phyloP scores from a whole-genome alignment of 495 filamentous ascomycete species.

The Penicillium argentinense region DNA sequence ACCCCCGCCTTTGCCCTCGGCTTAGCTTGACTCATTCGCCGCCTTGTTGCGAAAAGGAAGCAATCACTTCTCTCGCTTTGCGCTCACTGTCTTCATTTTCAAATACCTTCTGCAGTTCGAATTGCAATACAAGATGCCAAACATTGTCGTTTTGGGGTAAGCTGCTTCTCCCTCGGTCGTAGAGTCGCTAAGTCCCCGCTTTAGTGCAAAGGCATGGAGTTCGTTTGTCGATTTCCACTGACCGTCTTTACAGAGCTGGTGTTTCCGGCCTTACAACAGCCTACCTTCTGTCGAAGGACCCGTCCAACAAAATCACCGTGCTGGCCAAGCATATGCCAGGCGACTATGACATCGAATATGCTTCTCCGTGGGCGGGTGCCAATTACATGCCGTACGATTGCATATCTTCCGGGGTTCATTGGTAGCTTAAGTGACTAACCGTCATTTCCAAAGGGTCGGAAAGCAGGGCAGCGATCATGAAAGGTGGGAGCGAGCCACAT shows the following conservation, averaged over 20 bases:
- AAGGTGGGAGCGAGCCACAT: constrained; percentile 65
- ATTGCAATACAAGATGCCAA: constrained; percentile 36
- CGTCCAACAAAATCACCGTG: constrained; percentile 71
- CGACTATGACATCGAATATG: constrained; percentile 96
- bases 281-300: constrained; percentile 71
- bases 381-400: constrained; percentile 80
- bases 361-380: constrained; percentile 92
- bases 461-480: constrained; percentile 50
- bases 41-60: too few species aligned
- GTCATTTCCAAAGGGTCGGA: constrained; percentile 45
- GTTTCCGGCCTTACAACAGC: constrained; percentile 93
- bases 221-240: constrained; percentile 5
- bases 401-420: not conserved
- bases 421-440: too few species aligned
- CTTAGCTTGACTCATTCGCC: not conserved
- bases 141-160: constrained; percentile 68
- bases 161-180: constrained; percentile 12
- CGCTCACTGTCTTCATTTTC: not conserved
- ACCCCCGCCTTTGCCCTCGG: constrained; percentile 3
- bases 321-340: constrained; percentile 97
- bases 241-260: constrained; percentile 64
- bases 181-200: constrained; percentile 1
- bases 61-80: not conserved
- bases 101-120: not conserved
- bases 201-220: not conserved